Evolutionary conservation across 2,329 filamentous ascomycete species (phyloP), one percentile per base, ranked within the genome.

Genomic region (Elsinoe necatrix): DNA sequence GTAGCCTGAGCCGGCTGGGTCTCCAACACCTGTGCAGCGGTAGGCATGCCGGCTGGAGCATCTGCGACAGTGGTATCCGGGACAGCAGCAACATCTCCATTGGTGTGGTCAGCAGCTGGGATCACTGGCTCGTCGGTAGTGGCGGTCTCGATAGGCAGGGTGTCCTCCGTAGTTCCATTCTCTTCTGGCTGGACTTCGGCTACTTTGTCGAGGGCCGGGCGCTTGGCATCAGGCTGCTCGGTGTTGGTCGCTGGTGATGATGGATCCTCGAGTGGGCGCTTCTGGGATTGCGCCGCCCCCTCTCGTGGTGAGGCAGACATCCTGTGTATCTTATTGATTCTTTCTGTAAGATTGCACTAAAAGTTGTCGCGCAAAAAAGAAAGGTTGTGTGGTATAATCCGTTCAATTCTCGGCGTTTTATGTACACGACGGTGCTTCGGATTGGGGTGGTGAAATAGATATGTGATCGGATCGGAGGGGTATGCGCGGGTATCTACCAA

Each of bases 201-300:
- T 64, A 90, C 79, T 77, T 97, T 98, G 75, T 97, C 92, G 61
- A 98, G 83, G 37, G 93, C 93, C 50, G 89, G 93, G 64, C 93
- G 88, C 77, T 98, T 98, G 61, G 93, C 93, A 65, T 98, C 93
- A 55, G 95, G 93, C 71, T 96, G 91, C 67, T 97, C 93, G 69
- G 83, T 89, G 37, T 87, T 86, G 61, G 87, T 87, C 29, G 90
- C 95, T 34, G 93, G 93, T 8, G 93, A 98, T 16, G 93, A 97
- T 9, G 92, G 87, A 69, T 97, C 93, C 78, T 98, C 93, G 63
- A 98, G 83, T 60, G 93, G 93, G 68, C 93, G 90, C 82, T 98
- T 98, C 68, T 88, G 83, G 41, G 59, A 61, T 34, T 56, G 59
- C n/a, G 59, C 59, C 31, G 59, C 54, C 12, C 57, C 29, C 18